Conservation (phyloP, 306 rosid genomes). For the Betula pendula region DNA sequence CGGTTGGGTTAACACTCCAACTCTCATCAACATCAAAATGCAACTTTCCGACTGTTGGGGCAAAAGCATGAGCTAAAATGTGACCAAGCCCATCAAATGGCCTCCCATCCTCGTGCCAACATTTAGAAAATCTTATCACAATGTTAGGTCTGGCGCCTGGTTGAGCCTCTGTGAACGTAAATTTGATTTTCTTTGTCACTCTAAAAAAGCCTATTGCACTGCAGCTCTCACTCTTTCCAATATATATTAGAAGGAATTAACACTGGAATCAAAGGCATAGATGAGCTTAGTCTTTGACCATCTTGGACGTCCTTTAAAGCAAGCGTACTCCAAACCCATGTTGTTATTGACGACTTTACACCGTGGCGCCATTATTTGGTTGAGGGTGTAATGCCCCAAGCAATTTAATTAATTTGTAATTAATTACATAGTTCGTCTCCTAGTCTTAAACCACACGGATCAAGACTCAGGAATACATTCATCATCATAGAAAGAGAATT, state of each 20-base stretch:
- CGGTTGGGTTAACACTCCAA: conserved; percentile 6
- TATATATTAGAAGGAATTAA: too few relatives aligned
- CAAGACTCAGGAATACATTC: too few relatives aligned
- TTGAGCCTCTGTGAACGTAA: neutral
- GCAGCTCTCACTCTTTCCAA: neutral
- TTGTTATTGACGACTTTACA: conserved; percentile 1
- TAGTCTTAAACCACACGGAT: too few relatives aligned
- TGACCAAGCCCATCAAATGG: neutral
- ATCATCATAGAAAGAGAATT: too few relatives aligned
- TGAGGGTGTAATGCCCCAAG: too few relatives aligned
- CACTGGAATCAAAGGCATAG: neutral
- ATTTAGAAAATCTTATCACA: neutral
- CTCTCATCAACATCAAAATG: conserved; percentile 15
- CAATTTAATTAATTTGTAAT: too few relatives aligned
- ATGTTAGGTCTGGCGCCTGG: neutral
- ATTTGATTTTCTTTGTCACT: conserved; percentile 4
- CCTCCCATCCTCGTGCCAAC: neutral
- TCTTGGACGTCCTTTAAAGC: too few relatives aligned
- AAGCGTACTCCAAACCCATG: too few relatives aligned
- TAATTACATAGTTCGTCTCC: too few relatives aligned
- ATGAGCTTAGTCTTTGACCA: neutral
- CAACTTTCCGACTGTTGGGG: neutral
- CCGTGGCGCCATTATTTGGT: neutral
- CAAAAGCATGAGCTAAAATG: neutral
- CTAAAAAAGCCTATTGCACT: neutral